Conservation (phyloP, 495 filamentous ascomycete species). For the Chaetomidium leptoderma region DNA sequence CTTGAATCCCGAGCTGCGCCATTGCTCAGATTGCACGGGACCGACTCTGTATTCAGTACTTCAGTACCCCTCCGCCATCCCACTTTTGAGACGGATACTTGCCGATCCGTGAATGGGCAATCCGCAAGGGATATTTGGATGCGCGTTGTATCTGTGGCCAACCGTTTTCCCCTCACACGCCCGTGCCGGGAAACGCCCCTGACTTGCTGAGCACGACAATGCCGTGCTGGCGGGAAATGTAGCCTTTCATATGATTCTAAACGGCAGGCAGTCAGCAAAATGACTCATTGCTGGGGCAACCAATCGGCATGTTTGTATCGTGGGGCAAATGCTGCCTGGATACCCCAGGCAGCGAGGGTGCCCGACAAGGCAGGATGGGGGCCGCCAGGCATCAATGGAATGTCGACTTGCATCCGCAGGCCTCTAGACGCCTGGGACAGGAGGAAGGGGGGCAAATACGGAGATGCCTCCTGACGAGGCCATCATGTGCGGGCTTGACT, state of each 20-base stretch:
- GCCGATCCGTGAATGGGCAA: neutral
- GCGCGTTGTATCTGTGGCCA: neutral
- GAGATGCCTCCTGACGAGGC: neutral
- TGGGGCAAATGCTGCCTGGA: conserved; percentile 13
- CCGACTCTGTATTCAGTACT: too few relatives aligned
- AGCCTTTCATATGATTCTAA: conserved; percentile 93
- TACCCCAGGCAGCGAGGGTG: conserved; percentile 15
- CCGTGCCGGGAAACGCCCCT: conserved; percentile 93
- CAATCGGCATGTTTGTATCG: conserved; percentile 12
- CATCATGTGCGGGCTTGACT: conserved; percentile 26
- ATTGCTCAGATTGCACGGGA: neutral
- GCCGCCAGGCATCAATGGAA: conserved; percentile 7
- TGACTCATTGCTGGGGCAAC: conserved; percentile 27
- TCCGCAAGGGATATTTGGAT: neutral
- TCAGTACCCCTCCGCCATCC: neutral
- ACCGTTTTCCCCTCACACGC: conserved; percentile 54
- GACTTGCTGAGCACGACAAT: conserved; percentile 87
- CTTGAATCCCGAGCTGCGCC: neutral
- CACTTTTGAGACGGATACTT: neutral
- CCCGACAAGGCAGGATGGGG: neutral
- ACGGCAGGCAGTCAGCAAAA: conserved; percentile 15
- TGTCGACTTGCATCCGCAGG: neutral
- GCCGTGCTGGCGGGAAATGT: conserved; percentile 84
- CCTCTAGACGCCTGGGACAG: neutral
- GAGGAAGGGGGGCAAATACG: neutral